Base-by-base conservation (phyloP, 345 rosid genomes). In the Melaleuca quinquenervia region DNA sequence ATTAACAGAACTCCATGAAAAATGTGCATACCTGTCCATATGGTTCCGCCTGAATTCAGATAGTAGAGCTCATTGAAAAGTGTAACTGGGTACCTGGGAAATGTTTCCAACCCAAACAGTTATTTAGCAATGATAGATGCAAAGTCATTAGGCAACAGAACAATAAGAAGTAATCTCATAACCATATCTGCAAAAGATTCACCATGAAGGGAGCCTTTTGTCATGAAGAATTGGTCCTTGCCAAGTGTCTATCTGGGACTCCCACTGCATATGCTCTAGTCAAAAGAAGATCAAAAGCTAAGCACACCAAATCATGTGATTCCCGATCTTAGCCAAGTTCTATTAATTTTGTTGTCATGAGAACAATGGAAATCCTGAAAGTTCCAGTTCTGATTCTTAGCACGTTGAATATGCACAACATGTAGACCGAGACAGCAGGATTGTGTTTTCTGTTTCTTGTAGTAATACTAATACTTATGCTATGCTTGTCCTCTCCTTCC, bases 21-120 rank as follows among this genome's bases (percentile, higher is more conserved):
- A 70, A 70, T 70, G 78, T 5, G 48, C 78, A 70, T 70, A 70
- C 99, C 96, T 89, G 98, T 97, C 99, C 98, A 97, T 84, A 97
- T 82, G 56, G 98, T 94, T 7, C 99, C 95, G 50, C 98, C 99
- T 1, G 99, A 90, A 88, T 96, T 97, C 52, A 97, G 96, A 91
- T 92, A 97, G 89, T 96, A 97, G 78, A 97, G 98, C 91, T 97
- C 99, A 86, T 97, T 97, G 85, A 96, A 97, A 49, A 97, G 94
- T 75, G 98, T 94, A 90, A 90, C 53, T 54, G 95, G 96, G 86
- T 97, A 97, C 99, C 99, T 95, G 91, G 84, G 90, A 89, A 86
- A 70, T 70, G 45, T 16, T 70, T 70, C 78, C 78, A 32, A 18
- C 24, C 78, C 78, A 70, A 64, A 70, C 48, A 32, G 32, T 32